Evolutionary conservation across 352 stramenopile genomes (phyloP).

Genomic region (Globisporangium emineosum): DNA sequence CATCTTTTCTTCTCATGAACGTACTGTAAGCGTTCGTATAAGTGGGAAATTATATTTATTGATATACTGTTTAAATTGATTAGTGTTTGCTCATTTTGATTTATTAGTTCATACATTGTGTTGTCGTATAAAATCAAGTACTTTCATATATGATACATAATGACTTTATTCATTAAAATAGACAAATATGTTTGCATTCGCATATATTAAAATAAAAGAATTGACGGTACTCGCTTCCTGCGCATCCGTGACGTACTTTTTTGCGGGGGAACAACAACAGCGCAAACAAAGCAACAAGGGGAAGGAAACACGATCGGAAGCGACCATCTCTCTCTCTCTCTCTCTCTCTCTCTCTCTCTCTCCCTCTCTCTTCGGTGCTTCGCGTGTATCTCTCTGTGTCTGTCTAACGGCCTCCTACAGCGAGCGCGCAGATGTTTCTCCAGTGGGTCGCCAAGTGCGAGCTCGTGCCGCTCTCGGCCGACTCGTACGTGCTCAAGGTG

Average conservation of each 20-base stretch:
- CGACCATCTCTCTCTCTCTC: background rate
- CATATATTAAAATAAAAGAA: no score
- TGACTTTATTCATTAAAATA: no score
- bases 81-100: no score
- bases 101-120: no score
- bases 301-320: background rate
- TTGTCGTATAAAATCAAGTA: no score
- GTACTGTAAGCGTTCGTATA: background rate
- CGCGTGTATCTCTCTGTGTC: background rate
- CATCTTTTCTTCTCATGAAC: background rate
- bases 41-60: background rate
- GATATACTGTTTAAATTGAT: background rate
- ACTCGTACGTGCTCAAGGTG: conserved; percentile 83
- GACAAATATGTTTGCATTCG: no score
- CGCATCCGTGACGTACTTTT: background rate
- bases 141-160: background rate
- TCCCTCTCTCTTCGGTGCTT: background rate
- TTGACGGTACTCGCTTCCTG: background rate
- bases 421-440: conserved; percentile 65
- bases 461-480: conserved; percentile 58
- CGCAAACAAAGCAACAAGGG: background rate
- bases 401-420: background rate
- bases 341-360: background rate
- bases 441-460: conserved; percentile 88
- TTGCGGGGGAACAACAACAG: background rate